Base-by-base conservation (phyloP, 768 basidiomycete genomes). In the Daedalea quercina region DNA sequence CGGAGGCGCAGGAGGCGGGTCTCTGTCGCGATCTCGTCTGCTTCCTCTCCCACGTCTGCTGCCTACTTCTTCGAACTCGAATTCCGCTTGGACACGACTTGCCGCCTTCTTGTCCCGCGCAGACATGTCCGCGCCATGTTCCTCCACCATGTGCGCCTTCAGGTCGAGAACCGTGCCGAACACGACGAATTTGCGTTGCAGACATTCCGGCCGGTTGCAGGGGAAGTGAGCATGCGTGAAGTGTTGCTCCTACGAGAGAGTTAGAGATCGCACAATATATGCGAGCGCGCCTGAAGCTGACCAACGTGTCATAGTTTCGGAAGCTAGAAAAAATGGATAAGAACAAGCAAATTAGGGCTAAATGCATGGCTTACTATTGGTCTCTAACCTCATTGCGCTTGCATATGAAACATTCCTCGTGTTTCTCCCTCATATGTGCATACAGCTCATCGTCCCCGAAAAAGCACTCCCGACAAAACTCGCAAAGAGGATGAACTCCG, bases 341-440 rank as follows among this genome's bases (percentile, higher is more conserved):
- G n/a, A 22, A 9, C 15, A 31, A 3, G n/a, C n/a, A n/a, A n/a
- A n/a, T n/a, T n/a, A n/a, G n/a, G n/a, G n/a, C n/a, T n/a, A n/a
- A n/a, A n/a, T n/a, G n/a, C n/a, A 9, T 35, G 4, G 78, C 92
- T 63, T 62, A 96, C 92, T 96, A 94, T 70, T 93, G 82, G 67
- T 94, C 82, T 57, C 79, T 74, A 37, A 90, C 60, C 7, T 86
- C 92, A 52, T 85, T 79, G 25, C 87, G 78, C 65, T 91, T 92
- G 68, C 96, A 99, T 13, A 99, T 68, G 60, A 96, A 96, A 66
- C 95, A 98, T 63, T 98, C 94, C 67, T 99, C 95, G 69, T 99
- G 95, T 46, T 74, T 76, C 63, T 94, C 86, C 48, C 94, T 81
- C 85, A 97, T 90, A 67, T 99, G 96, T 22, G 83, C 73, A 65